phyloP scores from a whole-genome alignment of 2,329 filamentous ascomycete species.

The Chaetothyriales sp. region DNA sequence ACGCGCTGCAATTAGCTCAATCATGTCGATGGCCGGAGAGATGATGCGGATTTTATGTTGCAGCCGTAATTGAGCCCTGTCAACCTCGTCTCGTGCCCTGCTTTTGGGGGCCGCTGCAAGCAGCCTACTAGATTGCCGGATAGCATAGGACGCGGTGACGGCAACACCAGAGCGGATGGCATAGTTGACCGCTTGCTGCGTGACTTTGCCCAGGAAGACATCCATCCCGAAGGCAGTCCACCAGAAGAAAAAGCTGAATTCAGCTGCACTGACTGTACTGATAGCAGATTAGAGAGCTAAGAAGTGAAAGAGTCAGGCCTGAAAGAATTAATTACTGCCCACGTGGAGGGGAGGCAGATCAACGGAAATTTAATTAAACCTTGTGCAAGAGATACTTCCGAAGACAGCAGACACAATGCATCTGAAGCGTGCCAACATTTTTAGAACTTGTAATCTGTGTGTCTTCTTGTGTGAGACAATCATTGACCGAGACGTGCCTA shows the following conservation, averaged over 20 bases:
- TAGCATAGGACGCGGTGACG: constrained; percentile 72
- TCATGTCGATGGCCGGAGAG: constrained; percentile 80
- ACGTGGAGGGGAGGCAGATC: neutral
- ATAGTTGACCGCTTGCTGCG: constrained; percentile 78
- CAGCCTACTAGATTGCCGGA: constrained; percentile 65
- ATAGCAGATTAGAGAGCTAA: neutral
- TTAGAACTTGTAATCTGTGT: neutral
- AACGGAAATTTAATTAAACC: neutral
- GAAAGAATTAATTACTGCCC: neutral
- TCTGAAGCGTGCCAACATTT: neutral
- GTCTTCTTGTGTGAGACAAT: too few species aligned
- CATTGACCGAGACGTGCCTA: too few species aligned
- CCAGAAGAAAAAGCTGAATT: constrained; percentile 3
- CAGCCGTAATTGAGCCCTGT: constrained; percentile 56
- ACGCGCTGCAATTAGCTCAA: constrained; percentile 69
- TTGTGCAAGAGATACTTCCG: neutral
- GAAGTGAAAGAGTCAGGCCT: too few species aligned
- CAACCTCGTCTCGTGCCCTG: constrained; percentile 56
- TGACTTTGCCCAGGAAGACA: constrained; percentile 49
- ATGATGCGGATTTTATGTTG: constrained; percentile 83
- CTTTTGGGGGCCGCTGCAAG: constrained; percentile 61
- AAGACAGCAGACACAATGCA: neutral
- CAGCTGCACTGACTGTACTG: constrained; percentile 2
- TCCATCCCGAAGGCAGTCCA: constrained; percentile 48
- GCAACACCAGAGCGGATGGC: constrained; percentile 78